These are phyloP conservation scores for Rhizophora mangle DNA, from an alignment of 345 rosid genomes.

Conservation along the genomic window DNA sequence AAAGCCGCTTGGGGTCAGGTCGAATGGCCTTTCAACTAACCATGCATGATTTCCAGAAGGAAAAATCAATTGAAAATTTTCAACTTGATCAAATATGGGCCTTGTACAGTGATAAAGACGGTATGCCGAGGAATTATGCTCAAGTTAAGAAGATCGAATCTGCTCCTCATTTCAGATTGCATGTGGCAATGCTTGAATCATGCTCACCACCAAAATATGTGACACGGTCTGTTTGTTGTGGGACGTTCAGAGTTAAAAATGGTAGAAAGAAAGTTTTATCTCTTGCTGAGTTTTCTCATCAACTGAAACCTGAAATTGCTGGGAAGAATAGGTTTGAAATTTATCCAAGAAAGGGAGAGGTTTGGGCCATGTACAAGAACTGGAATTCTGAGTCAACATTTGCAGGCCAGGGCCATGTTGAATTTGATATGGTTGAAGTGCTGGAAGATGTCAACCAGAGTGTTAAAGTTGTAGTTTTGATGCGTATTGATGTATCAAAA, in stretches of 20 bases:
- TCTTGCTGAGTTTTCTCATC: constrained; percentile 44
- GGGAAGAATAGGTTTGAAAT: constrained; percentile 27
- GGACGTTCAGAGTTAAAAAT: constrained; percentile 38
- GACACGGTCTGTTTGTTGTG: constrained; percentile 35
- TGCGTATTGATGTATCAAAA: constrained; percentile 14
- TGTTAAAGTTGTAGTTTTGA: constrained; percentile 32
- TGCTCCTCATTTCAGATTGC: constrained; percentile 33
- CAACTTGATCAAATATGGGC: constrained; percentile 50
- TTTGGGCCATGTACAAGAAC: constrained; percentile 53
- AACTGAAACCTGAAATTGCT: constrained; percentile 19
- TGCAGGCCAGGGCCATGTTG: constrained; percentile 20
- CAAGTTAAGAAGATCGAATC: constrained; percentile 41
- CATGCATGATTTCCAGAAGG: constrained; percentile 33
- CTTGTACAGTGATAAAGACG: constrained; percentile 27
- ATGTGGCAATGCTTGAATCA: constrained; percentile 45
- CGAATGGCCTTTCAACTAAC: constrained; percentile 19
- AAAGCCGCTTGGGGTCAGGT: not conserved
- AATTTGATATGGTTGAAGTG: constrained; percentile 47
- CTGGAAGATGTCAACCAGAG: constrained; percentile 29
- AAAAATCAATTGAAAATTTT: constrained; percentile 42
- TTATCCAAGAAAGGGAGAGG: constrained; percentile 48
- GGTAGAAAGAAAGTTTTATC: constrained; percentile 26
- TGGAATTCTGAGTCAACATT: constrained; percentile 13
- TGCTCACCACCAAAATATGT: constrained; percentile 11
- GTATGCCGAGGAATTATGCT: constrained; percentile 46